Evolutionary conservation across 1,139 yeast genomes (phyloP), one percentile per base, ranked within the genome.

Genomic region (Hyphopichia pseudoburtonii): DNA sequence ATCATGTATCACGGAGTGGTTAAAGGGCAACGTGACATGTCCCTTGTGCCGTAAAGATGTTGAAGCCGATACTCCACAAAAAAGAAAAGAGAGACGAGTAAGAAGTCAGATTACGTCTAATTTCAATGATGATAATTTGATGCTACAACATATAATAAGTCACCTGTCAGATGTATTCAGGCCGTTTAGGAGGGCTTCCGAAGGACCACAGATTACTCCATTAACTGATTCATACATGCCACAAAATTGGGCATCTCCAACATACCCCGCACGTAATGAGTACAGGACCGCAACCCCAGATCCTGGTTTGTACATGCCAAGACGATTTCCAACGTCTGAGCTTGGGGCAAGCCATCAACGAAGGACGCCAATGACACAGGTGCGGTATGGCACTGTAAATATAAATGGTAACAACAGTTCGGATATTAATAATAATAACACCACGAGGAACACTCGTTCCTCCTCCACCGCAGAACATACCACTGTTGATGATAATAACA

Each of bases 1-100:
- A 41, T 50, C 65, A 8, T 70, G 76, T 47, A 66, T 70, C 19
- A 53, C 67, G 3, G 75, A 69, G 41, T 70, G 76, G 76, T 51
- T 70, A 26, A 61, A 62, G 42, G 51, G 53, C 29, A 63, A 67
- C 45, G 72, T 65, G 5, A 66, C 70, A 44, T 70, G 76, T 48
- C 76, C 76, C 8, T 54, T 70, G 33, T 70, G 76, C 40, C 54
- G 76, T n/a, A 61, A 64, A 43, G 73, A 70, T 45, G 74, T 70
- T 16, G 69, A 64, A 38, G 56, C 57, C 15, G 50, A 48, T 6
- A 51, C 47, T 31, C 58, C 50, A 34, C 47, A 57, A 31, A 57
- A 56, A 38, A 57, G 64, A 2, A 45, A 49, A 18, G 45, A 42
- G 23, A 28, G 35, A 30, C 34, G 31, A 25, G 24, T 51, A 44